These are phyloP conservation scores for Silene vulgaris DNA, from an alignment of 179 eudicot genomes.

Conservation along the genomic window DNA sequence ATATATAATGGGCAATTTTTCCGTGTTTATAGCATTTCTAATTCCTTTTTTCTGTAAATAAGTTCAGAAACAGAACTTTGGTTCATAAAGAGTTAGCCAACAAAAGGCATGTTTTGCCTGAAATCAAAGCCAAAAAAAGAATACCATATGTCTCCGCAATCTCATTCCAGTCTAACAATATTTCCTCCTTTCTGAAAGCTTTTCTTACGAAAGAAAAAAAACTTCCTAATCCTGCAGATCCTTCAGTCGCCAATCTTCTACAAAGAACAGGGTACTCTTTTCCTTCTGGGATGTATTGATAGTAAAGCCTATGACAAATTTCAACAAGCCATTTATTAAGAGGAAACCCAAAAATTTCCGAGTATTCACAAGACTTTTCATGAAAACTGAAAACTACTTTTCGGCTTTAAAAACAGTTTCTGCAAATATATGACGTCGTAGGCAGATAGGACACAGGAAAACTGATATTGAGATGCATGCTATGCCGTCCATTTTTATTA, in stretches of 20 bases:
- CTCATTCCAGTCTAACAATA: conserved; percentile 93
- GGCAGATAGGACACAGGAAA: too few relatives aligned
- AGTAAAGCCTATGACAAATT: conserved; percentile 61
- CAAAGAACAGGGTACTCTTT: conserved; percentile 85
- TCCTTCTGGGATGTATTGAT: conserved; percentile 82
- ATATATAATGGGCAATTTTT: too few relatives aligned
- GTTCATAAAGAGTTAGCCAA: not conserved
- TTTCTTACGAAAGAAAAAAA: conserved; percentile 37
- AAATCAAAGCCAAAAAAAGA: conserved; percentile 8
- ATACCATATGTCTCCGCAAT: conserved; percentile 71
- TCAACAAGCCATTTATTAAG: conserved; percentile 8
- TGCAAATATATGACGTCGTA: too few relatives aligned
- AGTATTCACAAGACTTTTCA: not conserved
- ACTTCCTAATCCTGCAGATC: conserved; percentile 39
- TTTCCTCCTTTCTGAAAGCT: conserved; percentile 40
- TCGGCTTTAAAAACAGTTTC: too few relatives aligned
- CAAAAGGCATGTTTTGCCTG: not conserved
- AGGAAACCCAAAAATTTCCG: not conserved
- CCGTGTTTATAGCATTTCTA: not conserved
- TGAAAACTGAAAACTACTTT: too few relatives aligned
- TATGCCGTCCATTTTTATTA: too few relatives aligned
- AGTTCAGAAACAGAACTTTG: too few relatives aligned
- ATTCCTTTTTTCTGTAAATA: not conserved
- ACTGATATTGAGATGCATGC: too few relatives aligned
- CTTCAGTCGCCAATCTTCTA: conserved; percentile 48